These are phyloP conservation scores for Triticum urartu DNA, from an alignment of 176 grass and related monocot species.

Conservation along the genomic window DNA sequence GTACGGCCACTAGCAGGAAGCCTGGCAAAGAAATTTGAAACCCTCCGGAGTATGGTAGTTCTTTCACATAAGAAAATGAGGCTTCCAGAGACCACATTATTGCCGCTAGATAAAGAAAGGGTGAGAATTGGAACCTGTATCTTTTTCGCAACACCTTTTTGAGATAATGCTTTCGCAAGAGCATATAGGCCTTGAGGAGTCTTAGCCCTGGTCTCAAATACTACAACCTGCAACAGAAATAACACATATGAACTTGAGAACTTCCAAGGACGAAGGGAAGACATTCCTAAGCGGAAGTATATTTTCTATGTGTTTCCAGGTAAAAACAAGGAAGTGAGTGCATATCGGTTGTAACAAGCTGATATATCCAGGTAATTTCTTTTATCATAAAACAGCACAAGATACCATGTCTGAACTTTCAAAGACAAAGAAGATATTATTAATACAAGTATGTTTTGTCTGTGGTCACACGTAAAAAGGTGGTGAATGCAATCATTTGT, in stretches of 20 bases:
- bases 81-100: neutral
- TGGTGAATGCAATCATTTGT: neutral
- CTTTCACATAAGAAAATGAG: constrained; percentile 29
- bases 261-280: neutral
- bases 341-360: neutral
- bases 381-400: neutral
- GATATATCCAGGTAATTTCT: neutral
- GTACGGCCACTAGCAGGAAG: neutral
- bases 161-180: constrained; percentile 89
- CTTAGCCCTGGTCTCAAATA: constrained; percentile 83
- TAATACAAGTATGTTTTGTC: neutral
- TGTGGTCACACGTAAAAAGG: constrained; percentile 23
- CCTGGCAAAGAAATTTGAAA: neutral
- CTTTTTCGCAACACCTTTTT: constrained; percentile 81
- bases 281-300: neutral
- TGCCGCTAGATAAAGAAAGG: neutral
- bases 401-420: neutral
- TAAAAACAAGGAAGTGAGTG: constrained; percentile 1
- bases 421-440: neutral
- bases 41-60: constrained; percentile 4
- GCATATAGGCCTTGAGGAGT: constrained; percentile 93
- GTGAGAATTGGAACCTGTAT: constrained; percentile 62
- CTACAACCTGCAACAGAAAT: constrained; percentile 65
- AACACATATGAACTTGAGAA: constrained; percentile 1
- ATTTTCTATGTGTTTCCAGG: neutral